These are phyloP conservation scores for Sphaerostilbella broomeana DNA, from an alignment of 2,329 filamentous ascomycete genomes.

Conservation along the genomic window DNA sequence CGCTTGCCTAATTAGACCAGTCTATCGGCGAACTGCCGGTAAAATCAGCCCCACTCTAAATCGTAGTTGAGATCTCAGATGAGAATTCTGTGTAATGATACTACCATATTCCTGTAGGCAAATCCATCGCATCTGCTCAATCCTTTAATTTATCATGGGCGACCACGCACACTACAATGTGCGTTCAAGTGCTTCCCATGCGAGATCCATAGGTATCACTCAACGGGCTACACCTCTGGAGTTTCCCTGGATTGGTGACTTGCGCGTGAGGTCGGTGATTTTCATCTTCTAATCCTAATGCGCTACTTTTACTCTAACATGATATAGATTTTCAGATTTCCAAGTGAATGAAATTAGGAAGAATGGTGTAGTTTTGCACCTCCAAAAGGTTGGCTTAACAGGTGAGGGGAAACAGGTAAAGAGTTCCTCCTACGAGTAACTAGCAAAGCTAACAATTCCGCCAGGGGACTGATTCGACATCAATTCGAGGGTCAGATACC, in stretches of 20 bases:
- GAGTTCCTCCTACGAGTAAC: not conserved
- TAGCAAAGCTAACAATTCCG: not conserved
- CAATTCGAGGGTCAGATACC: not conserved
- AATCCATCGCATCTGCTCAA: too few relatives aligned
- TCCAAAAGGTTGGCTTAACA: slow-evolving; percentile 42
- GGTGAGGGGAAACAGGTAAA: slow-evolving; percentile 13
- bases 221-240: slow-evolving; percentile 33
- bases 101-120: too few relatives aligned
- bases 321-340: slow-evolving; percentile 79
- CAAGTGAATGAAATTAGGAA: slow-evolving; percentile 82
- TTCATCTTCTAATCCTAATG: not conserved
- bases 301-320: not conserved
- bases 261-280: slow-evolving; percentile 30
- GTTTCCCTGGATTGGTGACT: slow-evolving; percentile 34
- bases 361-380: slow-evolving; percentile 68
- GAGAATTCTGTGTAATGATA: slow-evolving; percentile 7
- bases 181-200: slow-evolving; percentile 28
- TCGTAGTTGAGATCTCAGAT: not conserved
- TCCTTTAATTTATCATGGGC: slow-evolving; percentile 26
- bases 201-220: slow-evolving; percentile 33
- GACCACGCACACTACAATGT: slow-evolving; percentile 25
- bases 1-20: too few relatives aligned
- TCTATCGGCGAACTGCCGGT: slow-evolving; percentile 8
- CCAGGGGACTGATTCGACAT: slow-evolving; percentile 2
- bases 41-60: slow-evolving; percentile 10